These are phyloP conservation scores for Penicillium brevicompactum DNA, from an alignment of 2,329 filamentous ascomycete genomes.

Conservation along the genomic window DNA sequence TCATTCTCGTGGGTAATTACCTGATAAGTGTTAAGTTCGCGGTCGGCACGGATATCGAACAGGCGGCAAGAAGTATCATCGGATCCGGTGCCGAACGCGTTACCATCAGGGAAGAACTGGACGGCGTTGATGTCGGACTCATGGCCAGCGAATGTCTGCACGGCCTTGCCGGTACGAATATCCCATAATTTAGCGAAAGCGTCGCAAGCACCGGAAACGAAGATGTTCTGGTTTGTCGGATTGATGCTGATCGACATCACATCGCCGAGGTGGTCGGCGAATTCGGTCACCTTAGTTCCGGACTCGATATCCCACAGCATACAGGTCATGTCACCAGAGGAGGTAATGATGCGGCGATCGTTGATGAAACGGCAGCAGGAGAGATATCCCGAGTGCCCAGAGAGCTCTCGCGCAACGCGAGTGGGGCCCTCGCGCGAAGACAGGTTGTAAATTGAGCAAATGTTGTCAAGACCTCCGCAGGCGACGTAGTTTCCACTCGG, in stretches of 20 bases:
- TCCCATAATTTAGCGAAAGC: conserved; percentile 99
- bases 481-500: conserved; percentile 98
- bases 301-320: conserved; percentile 99
- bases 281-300: conserved; percentile 94
- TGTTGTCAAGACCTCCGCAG: conserved; percentile 98
- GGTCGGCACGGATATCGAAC: conserved; percentile 95
- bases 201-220: conserved; percentile 98
- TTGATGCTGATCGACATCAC: conserved; percentile 99
- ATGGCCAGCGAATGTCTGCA: conserved; percentile 97
- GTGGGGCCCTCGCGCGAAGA: conserved; percentile 97
- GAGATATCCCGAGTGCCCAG: conserved; percentile 94
- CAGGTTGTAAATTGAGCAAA: conserved; percentile 99
- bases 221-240: conserved; percentile 98
- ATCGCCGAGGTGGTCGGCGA: conserved; percentile 95
- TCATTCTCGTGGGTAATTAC: conserved; percentile 44
- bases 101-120: conserved; percentile 98
- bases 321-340: conserved; percentile 98
- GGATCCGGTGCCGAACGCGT: conserved; percentile 96
- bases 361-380: conserved; percentile 99
- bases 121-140: conserved; percentile 99
- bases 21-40: conserved; percentile 71
- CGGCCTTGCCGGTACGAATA: conserved; percentile 95
- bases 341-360: conserved; percentile 95
- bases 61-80: conserved; percentile 96
- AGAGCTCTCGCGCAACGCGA: conserved; percentile 90